Percentiles rank a stretch among this genome's conserved stretches.
These are phyloP conservation scores for Colletotrichum sp. DNA, from an alignment of 2,329 filamentous ascomycete species.

Conservation along the genomic window DNA sequence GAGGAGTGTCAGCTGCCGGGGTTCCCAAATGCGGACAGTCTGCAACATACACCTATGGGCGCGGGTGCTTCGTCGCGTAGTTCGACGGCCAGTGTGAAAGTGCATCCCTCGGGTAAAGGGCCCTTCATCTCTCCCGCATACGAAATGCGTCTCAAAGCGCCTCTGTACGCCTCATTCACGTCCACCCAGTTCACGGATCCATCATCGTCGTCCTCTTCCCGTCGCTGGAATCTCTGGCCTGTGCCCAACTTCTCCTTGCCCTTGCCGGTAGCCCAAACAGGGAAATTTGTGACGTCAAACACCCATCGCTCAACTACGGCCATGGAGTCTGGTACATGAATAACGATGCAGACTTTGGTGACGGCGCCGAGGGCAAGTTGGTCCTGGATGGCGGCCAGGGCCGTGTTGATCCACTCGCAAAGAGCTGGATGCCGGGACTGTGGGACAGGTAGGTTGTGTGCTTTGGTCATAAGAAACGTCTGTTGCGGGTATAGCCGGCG, in stretches of 20 bases:
- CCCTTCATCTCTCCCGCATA: constrained; percentile 62
- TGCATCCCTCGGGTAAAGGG: constrained; percentile 67
- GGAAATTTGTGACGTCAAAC: constrained; percentile 61
- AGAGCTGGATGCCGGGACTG: constrained; percentile 87
- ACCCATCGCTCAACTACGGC: constrained; percentile 65
- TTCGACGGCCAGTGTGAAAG: constrained; percentile 79
- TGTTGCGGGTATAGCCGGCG: constrained; percentile 77
- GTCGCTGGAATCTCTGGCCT: constrained; percentile 22
- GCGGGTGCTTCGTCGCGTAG: constrained; percentile 64
- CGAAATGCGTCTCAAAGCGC: constrained; percentile 66
- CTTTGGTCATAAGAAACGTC: constrained; percentile 80
- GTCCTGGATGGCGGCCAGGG: constrained; percentile 71
- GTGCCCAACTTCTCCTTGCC: constrained; percentile 26
- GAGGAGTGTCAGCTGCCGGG: background rate
- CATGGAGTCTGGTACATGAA: constrained; percentile 43
- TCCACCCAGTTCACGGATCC: constrained; percentile 57
- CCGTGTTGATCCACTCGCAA: constrained; percentile 84
- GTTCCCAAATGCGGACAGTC: background rate
- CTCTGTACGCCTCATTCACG: constrained; percentile 75
- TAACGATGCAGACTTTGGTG: constrained; percentile 51
- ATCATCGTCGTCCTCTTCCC: constrained; percentile 26
- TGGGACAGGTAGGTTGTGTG: constrained; percentile 83
- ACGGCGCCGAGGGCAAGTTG: constrained; percentile 68
- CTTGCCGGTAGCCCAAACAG: constrained; percentile 37
- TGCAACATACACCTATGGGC: constrained; percentile 59